phyloP scores from a whole-genome alignment of 176 grass and related monocot genomes.

The Elaeis guineensis region DNA sequence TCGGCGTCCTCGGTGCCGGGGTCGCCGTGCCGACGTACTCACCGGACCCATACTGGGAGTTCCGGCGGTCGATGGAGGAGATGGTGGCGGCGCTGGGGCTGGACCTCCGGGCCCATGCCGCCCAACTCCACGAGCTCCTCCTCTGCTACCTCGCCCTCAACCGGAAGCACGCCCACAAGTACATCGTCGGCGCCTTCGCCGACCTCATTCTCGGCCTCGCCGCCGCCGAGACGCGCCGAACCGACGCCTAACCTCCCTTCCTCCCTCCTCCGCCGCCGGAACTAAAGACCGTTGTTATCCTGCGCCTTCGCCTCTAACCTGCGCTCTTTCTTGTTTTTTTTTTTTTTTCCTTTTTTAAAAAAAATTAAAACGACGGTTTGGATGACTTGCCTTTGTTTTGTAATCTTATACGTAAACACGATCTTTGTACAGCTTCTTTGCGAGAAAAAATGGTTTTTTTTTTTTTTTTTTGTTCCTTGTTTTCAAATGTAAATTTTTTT shows the following conservation, averaged over 20 bases:
- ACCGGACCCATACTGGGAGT: conserved; percentile 82
- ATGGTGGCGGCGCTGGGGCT: conserved; percentile 70
- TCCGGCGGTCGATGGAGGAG: conserved; percentile 89
- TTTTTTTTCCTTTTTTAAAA: too few relatives aligned
- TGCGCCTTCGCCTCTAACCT: too few relatives aligned
- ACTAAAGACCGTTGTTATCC: too few relatives aligned
- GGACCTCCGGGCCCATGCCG: conserved; percentile 37
- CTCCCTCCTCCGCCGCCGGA: too few relatives aligned
- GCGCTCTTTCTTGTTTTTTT: too few relatives aligned
- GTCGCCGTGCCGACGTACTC: conserved; percentile 91
- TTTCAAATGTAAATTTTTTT: too few relatives aligned
- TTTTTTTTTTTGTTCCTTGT: too few relatives aligned
- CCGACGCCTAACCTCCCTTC: neutral
- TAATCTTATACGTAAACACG: too few relatives aligned
- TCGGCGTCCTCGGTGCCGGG: conserved; percentile 13
- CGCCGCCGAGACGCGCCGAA: neutral
- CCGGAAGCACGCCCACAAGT: conserved; percentile 70
- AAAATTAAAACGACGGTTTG: too few relatives aligned
- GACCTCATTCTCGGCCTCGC: conserved; percentile 77
- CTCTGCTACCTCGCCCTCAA: conserved; percentile 98
- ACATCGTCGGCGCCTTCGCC: conserved; percentile 85
- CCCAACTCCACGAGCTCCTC: conserved; percentile 77
- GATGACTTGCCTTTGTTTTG: too few relatives aligned
- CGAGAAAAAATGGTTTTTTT: too few relatives aligned
- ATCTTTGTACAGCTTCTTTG: too few relatives aligned